Conservation (phyloP, 2,329 filamentous ascomycete genomes). For the Fusarium sacchari region DNA sequence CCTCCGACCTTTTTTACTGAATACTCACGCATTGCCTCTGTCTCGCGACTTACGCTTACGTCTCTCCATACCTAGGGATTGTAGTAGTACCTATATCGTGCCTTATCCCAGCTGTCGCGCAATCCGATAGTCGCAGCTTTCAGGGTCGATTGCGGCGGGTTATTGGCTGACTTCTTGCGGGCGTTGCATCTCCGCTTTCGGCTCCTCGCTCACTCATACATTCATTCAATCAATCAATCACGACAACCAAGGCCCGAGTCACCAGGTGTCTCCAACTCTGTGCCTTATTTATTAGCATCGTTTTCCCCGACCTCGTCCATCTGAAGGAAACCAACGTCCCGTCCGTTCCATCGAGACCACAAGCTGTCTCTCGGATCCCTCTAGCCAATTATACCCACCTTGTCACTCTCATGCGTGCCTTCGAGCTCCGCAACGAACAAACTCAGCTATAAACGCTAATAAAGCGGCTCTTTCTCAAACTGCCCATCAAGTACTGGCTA, state of each 20-base stretch:
- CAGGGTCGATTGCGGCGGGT: constrained; percentile 36
- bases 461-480: constrained; percentile 24
- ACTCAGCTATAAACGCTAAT: constrained; percentile 19
- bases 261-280: constrained; percentile 38
- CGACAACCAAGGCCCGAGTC: constrained; percentile 41
- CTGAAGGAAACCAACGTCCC: background rate
- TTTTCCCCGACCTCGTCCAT: constrained; percentile 40
- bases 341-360: background rate
- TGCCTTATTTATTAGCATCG: constrained; percentile 39
- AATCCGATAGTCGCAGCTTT: constrained; percentile 40
- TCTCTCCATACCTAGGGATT: constrained; percentile 22
- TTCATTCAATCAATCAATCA: constrained; percentile 27
- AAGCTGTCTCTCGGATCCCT: background rate
- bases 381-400: background rate
- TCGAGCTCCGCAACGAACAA: constrained; percentile 12
- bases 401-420: background rate
- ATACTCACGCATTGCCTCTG: constrained; percentile 29
- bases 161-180: constrained; percentile 37
- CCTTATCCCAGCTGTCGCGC: constrained; percentile 29
- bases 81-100: constrained; percentile 8
- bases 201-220: constrained; percentile 39
- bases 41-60: constrained; percentile 29
- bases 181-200: constrained; percentile 44
- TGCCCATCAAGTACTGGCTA: constrained; percentile 10
- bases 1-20: constrained; percentile 13